Base-by-base conservation (phyloP, 1,139 yeast species). In the Starmera stellimalicola region DNA sequence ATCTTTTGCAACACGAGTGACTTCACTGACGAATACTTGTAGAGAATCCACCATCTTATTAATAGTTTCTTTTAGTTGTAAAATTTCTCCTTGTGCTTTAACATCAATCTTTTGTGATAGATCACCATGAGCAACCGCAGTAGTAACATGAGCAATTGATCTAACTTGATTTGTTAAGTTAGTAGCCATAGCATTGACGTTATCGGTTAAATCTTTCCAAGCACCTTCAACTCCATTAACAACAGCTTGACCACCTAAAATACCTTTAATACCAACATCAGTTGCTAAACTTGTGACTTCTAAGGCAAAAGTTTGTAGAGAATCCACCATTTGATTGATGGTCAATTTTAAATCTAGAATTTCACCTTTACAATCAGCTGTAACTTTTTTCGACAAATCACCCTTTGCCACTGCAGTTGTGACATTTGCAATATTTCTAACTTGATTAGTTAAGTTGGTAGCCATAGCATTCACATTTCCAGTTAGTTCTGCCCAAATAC, bases 401-500 rank as follows among this genome's bases (percentile, higher is more conserved):
- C 94, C 94, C 59, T 81, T 93, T 1, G 94, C 83, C 6, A 94
- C 94, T 14, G 94, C 93, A 15, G 93, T 94, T 0, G 94, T 84
- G 50, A 84, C 84, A 53, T 81, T 93, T 18, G 94, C 94, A 62
- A 83, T 83, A 2, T 94, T 94, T 61, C 94, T 74, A 50, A 83
- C 94, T 61, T 83, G 95, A 5, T 93, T 79, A 0, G 95, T 84
- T 55, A 83, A 71, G 55, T 83, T 84, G 16, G 91, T 76, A 34
- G 95, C 94, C 95, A 83, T 83, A 25, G 93, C 83, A 55, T 83
- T 83, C 42, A 83, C 95, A 56, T 84, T 84, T 15, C 88, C 81
- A 11, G 94, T 83, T 48, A 83, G 80, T 52, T 82, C 94, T 51
- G 81, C 81, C 95, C 95, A 83, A 40, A 82, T 64, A n/a, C 95